Evolutionary conservation across 2,329 filamentous ascomycete species (phyloP), one percentile per base, ranked within the genome.

Genomic region (Chrysoporthe puriensis): DNA sequence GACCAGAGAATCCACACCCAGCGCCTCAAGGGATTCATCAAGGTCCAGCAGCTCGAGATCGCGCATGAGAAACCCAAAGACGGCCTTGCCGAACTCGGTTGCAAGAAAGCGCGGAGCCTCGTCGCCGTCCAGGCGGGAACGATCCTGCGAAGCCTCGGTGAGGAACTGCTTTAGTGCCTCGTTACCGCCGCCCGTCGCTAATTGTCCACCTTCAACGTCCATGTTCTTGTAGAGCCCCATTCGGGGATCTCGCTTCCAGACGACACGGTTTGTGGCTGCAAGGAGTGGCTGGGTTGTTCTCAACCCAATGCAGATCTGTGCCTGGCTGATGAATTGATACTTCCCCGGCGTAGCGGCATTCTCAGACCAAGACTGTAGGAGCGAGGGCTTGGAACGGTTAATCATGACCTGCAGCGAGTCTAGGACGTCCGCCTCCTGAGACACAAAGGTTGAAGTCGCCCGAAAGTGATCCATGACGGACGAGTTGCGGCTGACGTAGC

Each of bases 401-500:
- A 66, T 58, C 44, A 34, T 56, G 26, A 74, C 64, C 56, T 74
- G 72, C 5, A 75, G 54, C 63, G 70, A 74, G 36, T 74, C 74
- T 1, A 75, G 67, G 54, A 74, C 69, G 66, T 74, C 73, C 5
- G 70, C 69, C 65, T 75, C 74, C 52, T 63, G 52, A 14, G 74
- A 67, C 21, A 73, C 65, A 48, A 71, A 71, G 13, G 74, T 63
- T 2, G 73, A 71, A 7, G 72, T 58, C 18, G 69, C 72, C 16
- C 74, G 69, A 40, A 71, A 74, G 56, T 72, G 69, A 70, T 72
- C 48, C 48, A 50, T 50, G 11, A 71, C 72, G 26, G 70, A 68
- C 14, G 70, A 34, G 58, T 69, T 70, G 42, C 71, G 73, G 1
- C 73, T 73, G 2, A 75, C 73, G 58, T 71, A 75, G 13, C 74